phyloP scores from a whole-genome alignment of 148 eudicot genomes.

The Cornus florida region DNA sequence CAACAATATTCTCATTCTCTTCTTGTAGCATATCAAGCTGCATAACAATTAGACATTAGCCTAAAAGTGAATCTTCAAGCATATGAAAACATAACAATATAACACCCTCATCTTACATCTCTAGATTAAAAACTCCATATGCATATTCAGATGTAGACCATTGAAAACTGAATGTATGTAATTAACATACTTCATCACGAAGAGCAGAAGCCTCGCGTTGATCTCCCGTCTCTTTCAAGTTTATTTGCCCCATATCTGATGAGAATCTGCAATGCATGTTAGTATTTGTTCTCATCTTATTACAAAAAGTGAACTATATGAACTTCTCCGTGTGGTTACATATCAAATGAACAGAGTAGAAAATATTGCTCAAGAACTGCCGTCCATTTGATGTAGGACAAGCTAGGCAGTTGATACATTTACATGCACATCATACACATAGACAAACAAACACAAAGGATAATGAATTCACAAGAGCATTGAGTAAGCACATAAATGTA shows the following conservation, averaged over 20 bases:
- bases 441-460: neutral
- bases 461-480: no score
- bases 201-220: constrained; percentile 75
- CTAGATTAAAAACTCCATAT: constrained; percentile 10
- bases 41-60: constrained; percentile 25
- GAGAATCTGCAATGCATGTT: constrained; percentile 55
- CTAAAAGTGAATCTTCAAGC: constrained; percentile 4
- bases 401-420: no score
- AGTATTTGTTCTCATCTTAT: constrained; percentile 1
- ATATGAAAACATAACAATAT: constrained; percentile 1
- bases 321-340: no score
- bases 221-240: constrained; percentile 46
- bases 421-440: neutral
- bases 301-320: neutral
- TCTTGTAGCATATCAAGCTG: constrained; percentile 94
- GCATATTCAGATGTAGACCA: neutral
- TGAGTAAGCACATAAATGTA: neutral
- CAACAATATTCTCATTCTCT: constrained; percentile 63
- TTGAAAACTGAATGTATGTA: neutral
- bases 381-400: no score
- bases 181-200: constrained; percentile 69
- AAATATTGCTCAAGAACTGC: no score
- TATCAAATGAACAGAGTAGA: no score
- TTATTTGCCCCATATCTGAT: constrained; percentile 44
- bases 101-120: constrained; percentile 7